A percentile compares a stretch with the other conserved stretches of the same genome.
Conservation (phyloP, 1,284 basidiomycete species). For the Tilletia caries region DNA sequence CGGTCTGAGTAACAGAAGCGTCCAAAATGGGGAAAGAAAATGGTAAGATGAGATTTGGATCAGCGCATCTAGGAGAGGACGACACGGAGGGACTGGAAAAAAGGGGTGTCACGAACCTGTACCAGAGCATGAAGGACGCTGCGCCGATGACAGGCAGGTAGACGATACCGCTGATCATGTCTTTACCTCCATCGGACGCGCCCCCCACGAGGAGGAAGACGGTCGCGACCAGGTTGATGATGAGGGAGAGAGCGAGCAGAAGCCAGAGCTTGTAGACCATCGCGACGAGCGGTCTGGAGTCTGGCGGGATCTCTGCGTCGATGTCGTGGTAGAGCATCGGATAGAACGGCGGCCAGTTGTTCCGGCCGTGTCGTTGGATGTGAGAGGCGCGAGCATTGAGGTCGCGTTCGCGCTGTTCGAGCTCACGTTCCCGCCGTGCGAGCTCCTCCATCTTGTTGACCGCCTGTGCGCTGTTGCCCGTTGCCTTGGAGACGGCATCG, state of each 20-base stretch:
- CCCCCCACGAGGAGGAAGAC: constrained; percentile 79
- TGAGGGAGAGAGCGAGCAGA: constrained; percentile 64
- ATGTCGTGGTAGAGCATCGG: constrained; percentile 93
- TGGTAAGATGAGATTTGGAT: too few species aligned
- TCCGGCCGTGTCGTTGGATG: constrained; percentile 73
- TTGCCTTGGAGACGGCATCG: neutral
- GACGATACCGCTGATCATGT: constrained; percentile 67
- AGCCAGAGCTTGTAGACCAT: constrained; percentile 62
- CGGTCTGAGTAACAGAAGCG: constrained; percentile 67
- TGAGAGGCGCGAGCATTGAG: constrained; percentile 63
- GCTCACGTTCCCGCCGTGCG: constrained; percentile 69
- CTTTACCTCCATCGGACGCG: constrained; percentile 70
- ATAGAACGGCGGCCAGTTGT: constrained; percentile 87
- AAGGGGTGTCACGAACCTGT: constrained; percentile 17
- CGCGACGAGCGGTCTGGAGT: constrained; percentile 72
- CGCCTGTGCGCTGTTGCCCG: neutral
- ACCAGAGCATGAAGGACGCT: constrained; percentile 82
- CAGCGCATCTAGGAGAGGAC: too few species aligned
- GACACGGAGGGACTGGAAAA: neutral
- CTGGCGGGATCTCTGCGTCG: constrained; percentile 78
- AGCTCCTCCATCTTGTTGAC: constrained; percentile 62
- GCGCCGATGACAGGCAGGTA: constrained; percentile 78
- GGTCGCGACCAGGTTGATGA: constrained; percentile 86
- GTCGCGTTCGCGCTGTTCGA: constrained; percentile 72
- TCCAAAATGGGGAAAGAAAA: neutral